Conservation (phyloP, 2,329 filamentous ascomycete species). For the Aspergillus clavatus region DNA sequence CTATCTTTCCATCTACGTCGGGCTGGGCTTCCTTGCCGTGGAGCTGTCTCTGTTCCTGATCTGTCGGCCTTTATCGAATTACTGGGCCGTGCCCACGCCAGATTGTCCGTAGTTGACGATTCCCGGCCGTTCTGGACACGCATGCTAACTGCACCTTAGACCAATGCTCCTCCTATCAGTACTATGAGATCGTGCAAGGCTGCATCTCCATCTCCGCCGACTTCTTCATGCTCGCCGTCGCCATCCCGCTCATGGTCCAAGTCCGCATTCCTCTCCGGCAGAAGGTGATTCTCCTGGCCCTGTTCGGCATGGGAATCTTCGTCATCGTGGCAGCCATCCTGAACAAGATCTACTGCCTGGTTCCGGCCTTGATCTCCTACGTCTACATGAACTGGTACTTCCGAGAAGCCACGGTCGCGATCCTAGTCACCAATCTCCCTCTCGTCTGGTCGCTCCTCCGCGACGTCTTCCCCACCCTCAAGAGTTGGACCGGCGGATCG, state of each 20-base stretch:
- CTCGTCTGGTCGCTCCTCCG: constrained; percentile 50
- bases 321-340: constrained; percentile 47
- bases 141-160: constrained; percentile 15
- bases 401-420: constrained; percentile 42
- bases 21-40: constrained; percentile 44
- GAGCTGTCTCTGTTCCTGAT: constrained; percentile 50
- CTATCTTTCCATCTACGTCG: constrained; percentile 41
- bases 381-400: constrained; percentile 48
- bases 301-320: constrained; percentile 45
- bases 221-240: constrained; percentile 40
- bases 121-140: neutral
- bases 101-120: constrained; percentile 23
- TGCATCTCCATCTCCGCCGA: constrained; percentile 45
- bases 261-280: constrained; percentile 39
- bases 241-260: constrained; percentile 40
- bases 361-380: constrained; percentile 38
- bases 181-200: constrained; percentile 44
- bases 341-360: constrained; percentile 47
- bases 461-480: constrained; percentile 43
- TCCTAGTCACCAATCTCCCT: constrained; percentile 49
- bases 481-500: constrained; percentile 39
- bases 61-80: constrained; percentile 47
- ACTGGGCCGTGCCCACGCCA: constrained; percentile 48
- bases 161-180: constrained; percentile 43
- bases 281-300: constrained; percentile 39